These are phyloP conservation scores for Scedosporium apiospermum DNA, from an alignment of 2,329 filamentous ascomycete genomes.

Conservation along the genomic window DNA sequence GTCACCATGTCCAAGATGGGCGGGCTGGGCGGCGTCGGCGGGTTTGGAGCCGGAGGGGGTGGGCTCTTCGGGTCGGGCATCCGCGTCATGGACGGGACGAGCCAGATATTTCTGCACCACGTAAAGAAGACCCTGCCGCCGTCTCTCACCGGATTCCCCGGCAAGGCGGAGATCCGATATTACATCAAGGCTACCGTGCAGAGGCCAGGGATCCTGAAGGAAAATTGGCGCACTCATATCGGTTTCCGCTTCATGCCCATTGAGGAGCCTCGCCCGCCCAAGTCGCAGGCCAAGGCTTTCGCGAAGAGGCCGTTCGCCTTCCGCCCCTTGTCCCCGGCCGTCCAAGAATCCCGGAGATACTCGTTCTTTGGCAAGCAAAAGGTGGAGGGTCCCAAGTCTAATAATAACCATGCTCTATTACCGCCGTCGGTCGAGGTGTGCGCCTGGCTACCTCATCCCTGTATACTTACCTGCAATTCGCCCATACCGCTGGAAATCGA, in stretches of 20 bases:
- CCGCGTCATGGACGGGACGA: conserved; percentile 53
- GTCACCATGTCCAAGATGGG: conserved; percentile 43
- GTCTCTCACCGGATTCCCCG: conserved; percentile 76
- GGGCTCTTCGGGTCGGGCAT: conserved; percentile 42
- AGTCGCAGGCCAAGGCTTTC: conserved; percentile 68
- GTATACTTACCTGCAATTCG: conserved; percentile 82
- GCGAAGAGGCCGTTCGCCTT: conserved; percentile 63
- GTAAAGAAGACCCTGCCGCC: conserved; percentile 82
- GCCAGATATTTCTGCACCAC: conserved; percentile 56
- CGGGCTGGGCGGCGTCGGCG: conserved; percentile 43
- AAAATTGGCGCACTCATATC: conserved; percentile 64
- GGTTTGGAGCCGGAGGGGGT: conserved; percentile 31
- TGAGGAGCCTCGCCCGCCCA: conserved; percentile 67
- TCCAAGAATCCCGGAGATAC: conserved; percentile 29
- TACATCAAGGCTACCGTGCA: conserved; percentile 94
- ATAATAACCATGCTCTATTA: conserved; percentile 11
- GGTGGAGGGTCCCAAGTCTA: not conserved
- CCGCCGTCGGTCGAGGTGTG: conserved; percentile 66
- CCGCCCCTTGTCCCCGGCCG: conserved; percentile 26
- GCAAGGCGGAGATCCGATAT: conserved; percentile 83
- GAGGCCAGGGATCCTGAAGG: conserved; percentile 78
- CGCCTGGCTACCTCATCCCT: conserved; percentile 75
- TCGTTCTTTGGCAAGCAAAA: conserved; percentile 45
- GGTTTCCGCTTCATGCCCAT: conserved; percentile 87
- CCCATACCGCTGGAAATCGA: conserved; percentile 73